A percentile compares a stretch with the other conserved stretches of the same genome.
Evolutionary conservation across 768 basidiomycete genomes (phyloP).

Genomic region (Harrya chromipes): DNA sequence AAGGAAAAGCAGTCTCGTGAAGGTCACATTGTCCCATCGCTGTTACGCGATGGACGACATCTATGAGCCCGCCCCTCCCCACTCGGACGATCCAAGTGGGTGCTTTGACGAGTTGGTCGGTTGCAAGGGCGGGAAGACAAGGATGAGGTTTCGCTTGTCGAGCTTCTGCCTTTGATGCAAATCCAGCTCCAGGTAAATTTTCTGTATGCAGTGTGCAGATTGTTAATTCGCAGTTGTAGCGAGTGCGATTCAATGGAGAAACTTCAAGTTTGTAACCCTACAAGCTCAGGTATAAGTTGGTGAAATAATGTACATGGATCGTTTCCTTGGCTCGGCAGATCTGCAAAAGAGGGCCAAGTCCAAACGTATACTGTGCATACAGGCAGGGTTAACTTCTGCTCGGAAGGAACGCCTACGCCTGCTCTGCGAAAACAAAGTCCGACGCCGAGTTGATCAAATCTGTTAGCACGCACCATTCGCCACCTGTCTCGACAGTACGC

Average conservation of each 20-base stretch:
- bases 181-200: slow-evolving; percentile 84
- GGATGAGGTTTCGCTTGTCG: slow-evolving; percentile 83
- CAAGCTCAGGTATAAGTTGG: slow-evolving; percentile 94
- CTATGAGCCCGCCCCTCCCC: too few relatives aligned
- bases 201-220: background rate
- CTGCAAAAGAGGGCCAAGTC: slow-evolving; percentile 67
- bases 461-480: slow-evolving; percentile 59
- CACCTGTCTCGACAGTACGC: slow-evolving; percentile 51
- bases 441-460: background rate
- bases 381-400: slow-evolving; percentile 56
- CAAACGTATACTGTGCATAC: slow-evolving; percentile 68
- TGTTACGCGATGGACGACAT: too few relatives aligned
- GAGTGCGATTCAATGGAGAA: slow-evolving; percentile 93
- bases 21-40: too few relatives aligned
- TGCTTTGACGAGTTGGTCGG: slow-evolving; percentile 91
- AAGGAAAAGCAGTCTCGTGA: too few relatives aligned
- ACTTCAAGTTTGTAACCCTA: slow-evolving; percentile 88
- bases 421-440: slow-evolving; percentile 73
- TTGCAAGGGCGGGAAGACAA: slow-evolving; percentile 79
- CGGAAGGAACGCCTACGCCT: slow-evolving; percentile 66
- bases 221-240: slow-evolving; percentile 39
- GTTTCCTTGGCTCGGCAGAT: slow-evolving; percentile 80
- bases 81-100: slow-evolving; percentile 86
- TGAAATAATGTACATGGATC: slow-evolving; percentile 85
- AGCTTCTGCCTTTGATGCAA: slow-evolving; percentile 87